These are phyloP conservation scores for Pestalotiopsis sp. DNA, from an alignment of 2,329 filamentous ascomycete genomes.

Conservation along the genomic window DNA sequence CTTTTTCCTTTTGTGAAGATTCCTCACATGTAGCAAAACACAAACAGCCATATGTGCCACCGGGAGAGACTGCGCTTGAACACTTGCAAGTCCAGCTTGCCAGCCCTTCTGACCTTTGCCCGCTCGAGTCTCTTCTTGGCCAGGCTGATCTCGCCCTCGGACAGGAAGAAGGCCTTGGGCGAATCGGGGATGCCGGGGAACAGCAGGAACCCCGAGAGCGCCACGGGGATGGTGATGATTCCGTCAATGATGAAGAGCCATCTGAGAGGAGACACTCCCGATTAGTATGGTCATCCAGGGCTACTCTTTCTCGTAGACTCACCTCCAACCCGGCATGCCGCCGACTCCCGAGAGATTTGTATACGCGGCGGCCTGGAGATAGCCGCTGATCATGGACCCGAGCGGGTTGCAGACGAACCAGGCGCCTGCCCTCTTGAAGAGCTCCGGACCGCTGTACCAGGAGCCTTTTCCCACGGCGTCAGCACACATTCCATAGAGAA, in stretches of 20 bases:
- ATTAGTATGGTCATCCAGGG: background rate
- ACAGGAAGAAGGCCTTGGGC: slow-evolving; percentile 36
- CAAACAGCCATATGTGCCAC: slow-evolving; percentile 54
- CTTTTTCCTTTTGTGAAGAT: background rate
- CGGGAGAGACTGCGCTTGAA: slow-evolving; percentile 43
- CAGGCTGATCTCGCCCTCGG: slow-evolving; percentile 33
- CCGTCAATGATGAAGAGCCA: slow-evolving; percentile 58
- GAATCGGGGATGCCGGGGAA: slow-evolving; percentile 42
- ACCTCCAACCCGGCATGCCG: slow-evolving; percentile 22
- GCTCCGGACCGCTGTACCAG: slow-evolving; percentile 26
- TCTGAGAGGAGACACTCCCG: background rate
- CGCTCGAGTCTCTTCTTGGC: slow-evolving; percentile 33
- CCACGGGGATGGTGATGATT: slow-evolving; percentile 53
- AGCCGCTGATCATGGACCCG: slow-evolving; percentile 32
- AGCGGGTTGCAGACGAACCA: slow-evolving; percentile 30
- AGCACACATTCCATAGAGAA: no score
- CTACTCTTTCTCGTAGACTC: background rate
- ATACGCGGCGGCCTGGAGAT: slow-evolving; percentile 26
- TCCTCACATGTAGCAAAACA: slow-evolving; percentile 48
- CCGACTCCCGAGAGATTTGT: slow-evolving; percentile 19
- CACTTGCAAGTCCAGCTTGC: slow-evolving; percentile 41
- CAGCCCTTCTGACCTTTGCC: slow-evolving; percentile 34
- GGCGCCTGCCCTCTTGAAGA: slow-evolving; percentile 30
- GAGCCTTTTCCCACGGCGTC: slow-evolving; percentile 17
- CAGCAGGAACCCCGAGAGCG: slow-evolving; percentile 49